Evolutionary conservation across 2,329 filamentous ascomycete species (phyloP).

Genomic region (Epichloe coenophiala): DNA sequence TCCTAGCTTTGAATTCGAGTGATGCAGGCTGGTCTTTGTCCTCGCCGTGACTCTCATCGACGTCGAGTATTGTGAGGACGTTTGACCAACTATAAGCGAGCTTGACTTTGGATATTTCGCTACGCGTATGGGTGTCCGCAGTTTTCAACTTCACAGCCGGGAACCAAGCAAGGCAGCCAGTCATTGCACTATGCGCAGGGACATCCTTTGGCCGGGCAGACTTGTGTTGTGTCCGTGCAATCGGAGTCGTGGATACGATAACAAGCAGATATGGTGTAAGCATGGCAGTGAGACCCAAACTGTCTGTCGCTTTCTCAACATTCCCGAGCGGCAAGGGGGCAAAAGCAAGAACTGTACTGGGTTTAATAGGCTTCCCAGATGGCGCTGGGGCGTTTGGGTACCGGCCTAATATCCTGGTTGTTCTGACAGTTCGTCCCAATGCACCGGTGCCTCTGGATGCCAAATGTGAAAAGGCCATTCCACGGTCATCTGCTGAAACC

Average conservation of each 20-base stretch:
- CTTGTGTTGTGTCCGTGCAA: constrained; percentile 95
- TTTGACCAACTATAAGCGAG: constrained; percentile 98
- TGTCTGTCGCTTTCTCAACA: constrained; percentile 74
- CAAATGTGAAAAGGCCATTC: constrained; percentile 97
- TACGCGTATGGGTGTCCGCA: constrained; percentile 51
- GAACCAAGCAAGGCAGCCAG: constrained; percentile 92
- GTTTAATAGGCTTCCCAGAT: constrained; percentile 59
- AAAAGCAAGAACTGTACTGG: constrained; percentile 90
- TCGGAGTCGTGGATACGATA: constrained; percentile 90
- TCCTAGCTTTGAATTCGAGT: constrained; percentile 69
- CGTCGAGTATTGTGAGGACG: constrained; percentile 82
- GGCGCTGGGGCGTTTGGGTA: constrained; percentile 63
- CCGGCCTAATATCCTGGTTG: constrained; percentile 76
- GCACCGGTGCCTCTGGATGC: constrained; percentile 83
- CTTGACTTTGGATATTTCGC: constrained; percentile 66
- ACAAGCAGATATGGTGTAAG: constrained; percentile 91
- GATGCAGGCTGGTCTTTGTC: constrained; percentile 66
- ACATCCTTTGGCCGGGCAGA: constrained; percentile 83
- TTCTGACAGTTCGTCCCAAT: constrained; percentile 75
- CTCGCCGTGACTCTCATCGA: constrained; percentile 56
- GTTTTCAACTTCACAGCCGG: constrained; percentile 86
- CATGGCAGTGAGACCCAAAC: constrained; percentile 84
- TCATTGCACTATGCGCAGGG: constrained; percentile 78
- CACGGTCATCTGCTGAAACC: constrained; percentile 84
- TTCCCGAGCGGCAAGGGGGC: constrained; percentile 87